Base-by-base conservation (phyloP, 495 filamentous ascomycete species). In the Tuber magnatum region DNA sequence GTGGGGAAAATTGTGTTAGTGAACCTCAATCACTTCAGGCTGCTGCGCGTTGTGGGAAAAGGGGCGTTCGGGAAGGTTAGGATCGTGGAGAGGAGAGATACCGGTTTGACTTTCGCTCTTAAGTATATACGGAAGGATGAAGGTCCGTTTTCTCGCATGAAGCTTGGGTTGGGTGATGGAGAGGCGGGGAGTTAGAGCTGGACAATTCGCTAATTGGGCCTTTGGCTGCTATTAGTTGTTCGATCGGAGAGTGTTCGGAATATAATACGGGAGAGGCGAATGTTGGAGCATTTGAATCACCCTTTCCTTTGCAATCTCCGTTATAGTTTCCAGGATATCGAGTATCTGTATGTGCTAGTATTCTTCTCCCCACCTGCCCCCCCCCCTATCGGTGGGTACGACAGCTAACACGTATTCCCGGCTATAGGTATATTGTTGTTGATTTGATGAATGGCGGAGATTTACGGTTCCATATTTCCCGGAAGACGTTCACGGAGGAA, bases 111-210 rank as follows among this genome's bases (percentile, higher is more conserved):
- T 12, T 99, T 99, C 83, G 95, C 95, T 7, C 86, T 99, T 68
- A 99, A 98, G 83, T 98, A 99, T 84, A 98, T 99, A 72, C 91
- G 95, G 68, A 98, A 98, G 88, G 95, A 99, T 91, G 95, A 99
- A 88, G 92, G 94, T 96, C 81, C 73, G 91, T 84, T n/a, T 43
- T 72, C 28, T n/a, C 68, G 0, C 16, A 44, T 20, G 35, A 39
- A 32, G 35, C 69, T 65, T 65, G 28, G 42, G 14, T 28, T 24
- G 69, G 22, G n/a, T 41, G 68, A 41, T 41, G 42, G 35, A 28
- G 16, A n/a, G 69, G 14, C 40, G 48, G 20, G 51, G 46, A 40
- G 43, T 42, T 51, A 75, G 73, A 78, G 71, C 68, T 38, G 39
- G 39, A n/a, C 44, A 28, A 73, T 48, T 42, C 40, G 40, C 78